phyloP scores from a whole-genome alignment of 768 basidiomycete genomes.

The Rhodotorula taiwanensis region DNA sequence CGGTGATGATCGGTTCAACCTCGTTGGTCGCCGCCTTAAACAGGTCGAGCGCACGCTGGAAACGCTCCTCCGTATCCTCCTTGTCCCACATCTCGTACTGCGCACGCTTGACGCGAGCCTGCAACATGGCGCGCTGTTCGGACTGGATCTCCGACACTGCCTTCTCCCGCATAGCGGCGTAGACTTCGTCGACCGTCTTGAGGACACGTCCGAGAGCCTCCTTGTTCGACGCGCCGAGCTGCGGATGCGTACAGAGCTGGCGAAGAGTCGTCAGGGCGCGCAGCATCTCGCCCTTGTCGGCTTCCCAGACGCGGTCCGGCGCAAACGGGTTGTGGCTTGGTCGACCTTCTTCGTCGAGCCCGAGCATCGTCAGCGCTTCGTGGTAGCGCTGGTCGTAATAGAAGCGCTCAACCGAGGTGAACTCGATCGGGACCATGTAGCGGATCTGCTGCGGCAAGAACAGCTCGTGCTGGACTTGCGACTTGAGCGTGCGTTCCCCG shows the following conservation, averaged over 20 bases:
- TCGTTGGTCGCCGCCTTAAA: conserved; percentile 16
- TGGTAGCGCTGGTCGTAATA: conserved; percentile 24
- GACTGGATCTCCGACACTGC: conserved; percentile 21
- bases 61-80: conserved; percentile 30
- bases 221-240: conserved; percentile 7
- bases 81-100: conserved; percentile 31
- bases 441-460: conserved; percentile 44
- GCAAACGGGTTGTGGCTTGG: not conserved
- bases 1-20: conserved; percentile 18
- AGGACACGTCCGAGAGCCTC: conserved; percentile 24
- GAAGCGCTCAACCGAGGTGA: conserved; percentile 40
- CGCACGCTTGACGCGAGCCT: conserved; percentile 11
- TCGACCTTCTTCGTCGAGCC: conserved; percentile 14
- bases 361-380: conserved; percentile 18
- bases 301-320: not conserved
- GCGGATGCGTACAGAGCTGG: conserved; percentile 30
- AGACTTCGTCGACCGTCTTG: conserved; percentile 36
- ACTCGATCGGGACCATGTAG: conserved; percentile 44
- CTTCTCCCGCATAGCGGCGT: conserved; percentile 24
- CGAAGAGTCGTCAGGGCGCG: conserved; percentile 32
- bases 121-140: conserved; percentile 20
- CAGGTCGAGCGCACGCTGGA: conserved; percentile 29
- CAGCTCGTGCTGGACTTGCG: conserved; percentile 41
- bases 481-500: conserved; percentile 46
- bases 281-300: conserved; percentile 27